These are phyloP conservation scores for Cercospora janseana DNA, from an alignment of 2,329 filamentous ascomycete genomes.

Conservation along the genomic window DNA sequence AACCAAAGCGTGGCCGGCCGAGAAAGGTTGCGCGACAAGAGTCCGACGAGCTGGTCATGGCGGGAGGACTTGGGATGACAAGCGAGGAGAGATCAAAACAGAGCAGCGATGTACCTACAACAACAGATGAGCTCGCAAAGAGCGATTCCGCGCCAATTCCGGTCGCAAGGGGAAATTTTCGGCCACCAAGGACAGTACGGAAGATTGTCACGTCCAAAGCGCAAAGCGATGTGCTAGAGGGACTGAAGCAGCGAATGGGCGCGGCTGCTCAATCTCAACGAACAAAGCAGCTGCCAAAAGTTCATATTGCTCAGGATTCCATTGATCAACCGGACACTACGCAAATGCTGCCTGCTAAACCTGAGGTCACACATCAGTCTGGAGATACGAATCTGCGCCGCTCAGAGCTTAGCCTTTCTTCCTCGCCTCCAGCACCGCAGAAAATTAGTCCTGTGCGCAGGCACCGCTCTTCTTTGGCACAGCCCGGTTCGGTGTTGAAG, in stretches of 20 bases:
- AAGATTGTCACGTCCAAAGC: constrained; percentile 32
- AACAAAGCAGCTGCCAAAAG: constrained; percentile 17
- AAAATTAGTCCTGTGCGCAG: constrained; percentile 36
- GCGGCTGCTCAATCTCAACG: constrained; percentile 30
- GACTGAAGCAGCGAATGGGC: constrained; percentile 38
- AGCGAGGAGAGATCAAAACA: constrained; percentile 14
- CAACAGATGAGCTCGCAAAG: constrained; percentile 32
- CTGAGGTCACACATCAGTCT: constrained; percentile 14
- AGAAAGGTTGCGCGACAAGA: constrained; percentile 22
- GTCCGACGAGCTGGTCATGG: constrained; percentile 33
- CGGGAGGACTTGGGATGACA: constrained; percentile 29
- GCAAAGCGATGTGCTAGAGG: constrained; percentile 34
- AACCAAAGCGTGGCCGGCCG: constrained; percentile 25
- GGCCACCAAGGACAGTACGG: constrained; percentile 28
- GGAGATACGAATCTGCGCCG: constrained; percentile 16
- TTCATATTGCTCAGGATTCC: background rate
- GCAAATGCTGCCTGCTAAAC: constrained; percentile 10
- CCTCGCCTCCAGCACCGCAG: constrained; percentile 35
- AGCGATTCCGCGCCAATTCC: constrained; percentile 22
- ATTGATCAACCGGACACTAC: background rate
- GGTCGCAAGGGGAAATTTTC: constrained; percentile 21
- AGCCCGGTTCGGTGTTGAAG: constrained; percentile 46
- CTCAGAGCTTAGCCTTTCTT: constrained; percentile 28
- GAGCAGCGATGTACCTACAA: constrained; percentile 20
- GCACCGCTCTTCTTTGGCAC: constrained; percentile 26